phyloP scores from a whole-genome alignment of 495 filamentous ascomycete genomes.

The Podospora bellae-mahoneyi region DNA sequence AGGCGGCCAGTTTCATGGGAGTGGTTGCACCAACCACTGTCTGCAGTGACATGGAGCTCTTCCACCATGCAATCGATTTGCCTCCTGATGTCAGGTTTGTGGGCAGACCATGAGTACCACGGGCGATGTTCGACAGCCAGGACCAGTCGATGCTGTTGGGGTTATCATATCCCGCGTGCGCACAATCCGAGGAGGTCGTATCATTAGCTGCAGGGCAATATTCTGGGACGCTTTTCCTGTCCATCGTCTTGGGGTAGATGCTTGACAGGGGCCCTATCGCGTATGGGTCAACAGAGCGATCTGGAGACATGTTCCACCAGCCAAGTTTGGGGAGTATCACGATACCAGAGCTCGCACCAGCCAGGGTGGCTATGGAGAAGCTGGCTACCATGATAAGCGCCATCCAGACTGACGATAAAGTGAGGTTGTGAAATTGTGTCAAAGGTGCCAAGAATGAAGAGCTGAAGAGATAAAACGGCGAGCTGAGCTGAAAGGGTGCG shows the following conservation, averaged over 20 bases:
- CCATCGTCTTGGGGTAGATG: not conserved
- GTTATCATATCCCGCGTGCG: not conserved
- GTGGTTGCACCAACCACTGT: too few relatives aligned
- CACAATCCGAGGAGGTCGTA: not conserved
- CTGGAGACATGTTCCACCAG: not conserved
- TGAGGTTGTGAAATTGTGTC: not conserved
- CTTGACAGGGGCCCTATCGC: not conserved
- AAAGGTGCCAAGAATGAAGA: conserved; percentile 6
- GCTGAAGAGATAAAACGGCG: conserved; percentile 9
- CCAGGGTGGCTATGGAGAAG: not conserved
- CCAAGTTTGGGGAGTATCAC: conserved; percentile 5
- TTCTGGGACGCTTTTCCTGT: too few relatives aligned
- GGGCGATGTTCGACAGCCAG: too few relatives aligned
- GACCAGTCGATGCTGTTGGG: not conserved
- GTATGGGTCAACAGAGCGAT: not conserved
- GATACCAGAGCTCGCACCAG: conserved; percentile 8
- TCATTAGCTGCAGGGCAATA: too few relatives aligned
- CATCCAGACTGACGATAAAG: not conserved
- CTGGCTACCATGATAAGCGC: not conserved
- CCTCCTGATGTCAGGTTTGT: too few relatives aligned
- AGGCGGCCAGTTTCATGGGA: too few relatives aligned
- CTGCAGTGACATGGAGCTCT: too few relatives aligned
- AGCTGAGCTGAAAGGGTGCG: conserved; percentile 1
- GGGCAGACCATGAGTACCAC: too few relatives aligned
- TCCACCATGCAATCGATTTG: too few relatives aligned